Evolutionary conservation across 495 filamentous ascomycete genomes (phyloP), one percentile per base, ranked within the genome.

Genomic region (Tuber magnatum): DNA sequence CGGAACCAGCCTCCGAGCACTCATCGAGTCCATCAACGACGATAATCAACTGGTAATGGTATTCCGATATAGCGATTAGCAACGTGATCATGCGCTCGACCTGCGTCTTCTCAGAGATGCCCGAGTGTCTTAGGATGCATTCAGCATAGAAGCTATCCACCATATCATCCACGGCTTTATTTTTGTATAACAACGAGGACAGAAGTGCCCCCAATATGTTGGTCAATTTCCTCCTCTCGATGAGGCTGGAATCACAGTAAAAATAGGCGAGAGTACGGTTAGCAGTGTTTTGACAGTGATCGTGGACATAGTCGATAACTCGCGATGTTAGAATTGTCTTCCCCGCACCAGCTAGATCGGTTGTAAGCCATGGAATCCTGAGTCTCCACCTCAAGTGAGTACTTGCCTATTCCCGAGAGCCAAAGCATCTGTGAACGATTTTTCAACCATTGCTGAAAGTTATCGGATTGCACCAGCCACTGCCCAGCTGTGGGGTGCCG

Each of bases 291-390:
- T 51, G 48, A 20, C 22, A 51, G 10, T 24, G n/a, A 51, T n/a
- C 48, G 24, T 0, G 9, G 48, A n/a, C 48, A 51, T n/a, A 51
- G n/a, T 51, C 48, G 22, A 51, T 51, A n/a, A 51, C 48, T 51
- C 24, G 48, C n/a, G 48, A 51, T 51, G 48, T 51, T 51, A 51
- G 48, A 51, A 51, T 51, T n/a, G 48, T 51, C 48, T 51, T 51
- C n/a, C 48, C 22, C 48, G 22, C 48, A n/a, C 48, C 48, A n/a
- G 48, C 48, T 51, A 51, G 10, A 51, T n/a, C 6, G 9, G 48
- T n/a, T 51, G 48, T 51, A 51, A 51, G 48, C 48, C 10, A 51
- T 51, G 48, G 7, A 1, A 9, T 10, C 24, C 24, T 9, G 5
- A n/a, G 7, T n/a, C 24, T 51, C 48, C 7, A 51, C 48, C 48